Conservation (phyloP, 2,329 filamentous ascomycete genomes). For the Plectosphaerella plurivora region DNA sequence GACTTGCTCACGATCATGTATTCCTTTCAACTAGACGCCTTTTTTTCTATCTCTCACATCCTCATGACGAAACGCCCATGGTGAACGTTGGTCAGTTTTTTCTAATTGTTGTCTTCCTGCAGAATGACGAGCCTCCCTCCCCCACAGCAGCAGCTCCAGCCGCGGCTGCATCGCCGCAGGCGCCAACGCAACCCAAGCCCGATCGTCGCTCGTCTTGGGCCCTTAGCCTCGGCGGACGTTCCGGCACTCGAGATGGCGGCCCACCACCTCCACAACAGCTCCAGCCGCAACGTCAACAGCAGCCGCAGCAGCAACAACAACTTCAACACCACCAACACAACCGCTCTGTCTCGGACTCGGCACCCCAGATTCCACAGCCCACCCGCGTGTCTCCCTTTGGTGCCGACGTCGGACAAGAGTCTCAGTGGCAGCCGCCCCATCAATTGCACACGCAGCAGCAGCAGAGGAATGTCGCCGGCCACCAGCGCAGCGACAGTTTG, state of each 20-base stretch:
- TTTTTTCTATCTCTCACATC: background rate
- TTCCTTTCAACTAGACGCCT: constrained; percentile 10
- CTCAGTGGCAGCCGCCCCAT: constrained; percentile 12
- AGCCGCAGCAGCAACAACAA: constrained; percentile 4
- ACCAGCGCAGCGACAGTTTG: constrained; percentile 8
- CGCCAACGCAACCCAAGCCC: constrained; percentile 29
- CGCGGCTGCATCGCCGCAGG: constrained; percentile 17
- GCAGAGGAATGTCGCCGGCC: constrained; percentile 10
- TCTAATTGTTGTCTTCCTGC: constrained; percentile 21
- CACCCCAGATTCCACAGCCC: constrained; percentile 15
- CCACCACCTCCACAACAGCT: constrained; percentile 6
- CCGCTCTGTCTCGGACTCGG: constrained; percentile 1
- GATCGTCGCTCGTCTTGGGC: constrained; percentile 42
- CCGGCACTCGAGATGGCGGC: constrained; percentile 18
- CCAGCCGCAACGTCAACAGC: constrained; percentile 4
- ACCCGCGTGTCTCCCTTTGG: constrained; percentile 15
- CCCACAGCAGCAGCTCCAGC: constrained; percentile 12
- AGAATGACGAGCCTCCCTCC: constrained; percentile 25
- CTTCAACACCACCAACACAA: constrained; percentile 7
- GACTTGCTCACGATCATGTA: constrained; percentile 24
- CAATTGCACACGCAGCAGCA: constrained; percentile 7
- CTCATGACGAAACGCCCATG: constrained; percentile 7
- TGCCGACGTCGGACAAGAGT: constrained; percentile 7
- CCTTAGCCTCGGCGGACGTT: constrained; percentile 28
- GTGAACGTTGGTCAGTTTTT: constrained; percentile 9